Conservation (phyloP, 1,284 basidiomycete species). For the Cerrena zonata region DNA sequence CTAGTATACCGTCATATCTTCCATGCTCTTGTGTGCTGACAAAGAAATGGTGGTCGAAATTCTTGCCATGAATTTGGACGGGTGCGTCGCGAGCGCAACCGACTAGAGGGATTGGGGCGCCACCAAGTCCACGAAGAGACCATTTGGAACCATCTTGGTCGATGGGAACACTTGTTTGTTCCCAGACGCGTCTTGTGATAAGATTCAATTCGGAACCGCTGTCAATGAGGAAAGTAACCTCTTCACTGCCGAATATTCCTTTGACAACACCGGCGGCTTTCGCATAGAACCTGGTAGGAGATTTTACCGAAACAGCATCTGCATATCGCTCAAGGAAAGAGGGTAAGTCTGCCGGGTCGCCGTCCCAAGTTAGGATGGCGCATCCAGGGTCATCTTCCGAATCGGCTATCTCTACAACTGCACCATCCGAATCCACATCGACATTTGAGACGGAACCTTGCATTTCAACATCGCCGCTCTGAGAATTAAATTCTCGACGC, state of each 20-base stretch:
- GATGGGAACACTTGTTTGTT: constrained; percentile 10
- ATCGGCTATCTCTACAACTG: not conserved
- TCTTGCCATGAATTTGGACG: constrained; percentile 18
- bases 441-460: not conserved
- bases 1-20: constrained; percentile 23
- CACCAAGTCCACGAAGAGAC: constrained; percentile 26
- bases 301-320: not conserved
- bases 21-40: constrained; percentile 13
- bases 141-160: constrained; percentile 25
- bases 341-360: not conserved
- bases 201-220: constrained; percentile 10
- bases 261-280: not conserved
- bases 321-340: not conserved
- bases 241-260: not conserved
- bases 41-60: constrained; percentile 29
- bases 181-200: not conserved
- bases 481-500: not conserved
- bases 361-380: not conserved
- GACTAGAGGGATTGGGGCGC: constrained; percentile 15
- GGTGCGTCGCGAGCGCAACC: constrained; percentile 21
- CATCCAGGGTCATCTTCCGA: not conserved
- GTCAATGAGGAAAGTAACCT: constrained; percentile 6
- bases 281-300: not conserved
- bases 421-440: too few species aligned
- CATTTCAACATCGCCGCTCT: not conserved